phyloP scores from a whole-genome alignment of 2,329 filamentous ascomycete genomes.

The Chrysoporthe austroafricana region DNA sequence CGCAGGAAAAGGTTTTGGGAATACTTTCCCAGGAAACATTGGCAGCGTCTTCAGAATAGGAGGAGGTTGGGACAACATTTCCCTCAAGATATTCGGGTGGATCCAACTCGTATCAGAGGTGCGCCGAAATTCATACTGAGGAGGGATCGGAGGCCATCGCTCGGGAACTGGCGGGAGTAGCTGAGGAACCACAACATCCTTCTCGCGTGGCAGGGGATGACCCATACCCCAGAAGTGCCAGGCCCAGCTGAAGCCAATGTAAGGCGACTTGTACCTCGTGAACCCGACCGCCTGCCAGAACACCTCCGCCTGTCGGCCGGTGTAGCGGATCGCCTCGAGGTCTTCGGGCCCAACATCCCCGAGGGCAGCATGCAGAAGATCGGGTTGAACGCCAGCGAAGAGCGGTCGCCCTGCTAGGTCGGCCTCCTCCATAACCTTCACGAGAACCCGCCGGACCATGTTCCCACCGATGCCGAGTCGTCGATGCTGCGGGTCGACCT shows the following conservation, averaged over 20 bases:
- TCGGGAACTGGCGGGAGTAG: not conserved
- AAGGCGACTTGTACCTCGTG: not conserved
- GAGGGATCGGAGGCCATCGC: not conserved
- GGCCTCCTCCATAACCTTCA: not conserved
- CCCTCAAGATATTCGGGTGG: not conserved
- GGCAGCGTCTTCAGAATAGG: not conserved
- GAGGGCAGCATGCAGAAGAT: not conserved
- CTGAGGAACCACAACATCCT: not conserved
- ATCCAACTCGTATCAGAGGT: not conserved
- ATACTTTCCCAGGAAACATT: too few relatives aligned
- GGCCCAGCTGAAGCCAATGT: not conserved
- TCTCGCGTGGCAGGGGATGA: not conserved
- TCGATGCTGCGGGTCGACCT: not conserved
- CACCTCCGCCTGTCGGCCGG: not conserved
- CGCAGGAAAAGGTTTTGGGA: too few relatives aligned
- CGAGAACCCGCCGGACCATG: constrained; percentile 1
- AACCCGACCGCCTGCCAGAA: constrained; percentile 1
- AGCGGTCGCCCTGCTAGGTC: not conserved
- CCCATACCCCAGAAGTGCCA: constrained; percentile 11
- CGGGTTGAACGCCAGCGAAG: constrained; percentile 3
- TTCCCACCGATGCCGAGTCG: constrained; percentile 12
- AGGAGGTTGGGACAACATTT: not conserved
- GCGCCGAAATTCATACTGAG: not conserved
- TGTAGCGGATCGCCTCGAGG: not conserved
- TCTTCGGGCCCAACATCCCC: not conserved